Base-by-base conservation (phyloP, 345 rosid genomes). In the Salix udensis region DNA sequence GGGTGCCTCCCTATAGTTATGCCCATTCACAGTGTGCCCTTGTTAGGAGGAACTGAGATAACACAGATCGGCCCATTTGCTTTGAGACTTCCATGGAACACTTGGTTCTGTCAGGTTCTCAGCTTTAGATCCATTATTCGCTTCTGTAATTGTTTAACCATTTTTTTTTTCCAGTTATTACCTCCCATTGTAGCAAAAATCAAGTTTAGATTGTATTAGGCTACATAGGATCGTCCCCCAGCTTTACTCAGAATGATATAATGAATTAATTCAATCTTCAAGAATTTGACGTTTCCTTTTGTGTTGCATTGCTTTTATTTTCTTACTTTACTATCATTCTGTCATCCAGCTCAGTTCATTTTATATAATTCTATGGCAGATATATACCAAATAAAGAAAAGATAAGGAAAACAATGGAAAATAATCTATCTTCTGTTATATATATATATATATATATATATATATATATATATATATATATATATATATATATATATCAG, bases 171-270 rank as follows among this genome's bases (percentile, higher is more conserved):
- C 66, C 6, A 2, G 13, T 36, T 55, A 28, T 72, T 67, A 40
- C 10, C 19, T 52, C 52, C 39, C 68, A 24, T 28, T 78, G 80
- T 66, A 65, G 86, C 68, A 71, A 70, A 81, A 79, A 77, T 69
- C 28, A 36, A 73, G 75, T 67, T 67, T 62, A 61, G 75, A 62
- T 67, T 80, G 78, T 78, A 69, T 72, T 72, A 70, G 78, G 73
- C 66, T 24, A 67, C 50, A 66, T 75, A 78, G 69, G 82, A 72
- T 39, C 70, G 70, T 74, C 65, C 68, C 61, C 68, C 61, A 67
- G 72, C 64, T 44, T 82, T 82, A 78, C 65, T 78, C 81, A 74
- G 78, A 81, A 83, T 78, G 75, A 76, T 52, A 81, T 76, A 81
- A 44, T 83, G 78, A 81, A 44, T 83, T 68, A 66, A 77, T 68